Percentiles rank a stretch among this genome's conserved stretches.
Evolutionary conservation across 2,329 filamentous ascomycete species (phyloP).

Genomic region (Hypomyces rosellus): DNA sequence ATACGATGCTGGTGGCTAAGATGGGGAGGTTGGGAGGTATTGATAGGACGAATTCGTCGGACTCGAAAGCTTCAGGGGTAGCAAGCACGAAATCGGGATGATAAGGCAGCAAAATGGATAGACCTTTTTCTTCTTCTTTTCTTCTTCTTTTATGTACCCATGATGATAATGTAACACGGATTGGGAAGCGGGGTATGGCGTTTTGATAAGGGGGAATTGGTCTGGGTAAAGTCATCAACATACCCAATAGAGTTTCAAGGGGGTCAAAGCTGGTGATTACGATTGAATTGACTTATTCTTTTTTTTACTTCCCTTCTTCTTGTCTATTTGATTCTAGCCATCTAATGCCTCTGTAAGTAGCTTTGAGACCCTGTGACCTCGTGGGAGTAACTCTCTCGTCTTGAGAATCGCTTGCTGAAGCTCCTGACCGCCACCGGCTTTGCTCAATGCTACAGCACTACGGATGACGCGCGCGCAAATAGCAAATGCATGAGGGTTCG

Average conservation of each 20-base stretch:
- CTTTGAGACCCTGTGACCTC: slow-evolving; percentile 19
- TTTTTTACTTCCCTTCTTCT: not conserved
- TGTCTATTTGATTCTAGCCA: not conserved
- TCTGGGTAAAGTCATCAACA: not conserved
- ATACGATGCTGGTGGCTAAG: slow-evolving; percentile 50
- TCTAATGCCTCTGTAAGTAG: slow-evolving; percentile 18
- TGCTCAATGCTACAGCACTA: slow-evolving; percentile 29
- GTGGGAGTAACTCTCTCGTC: slow-evolving; percentile 6
- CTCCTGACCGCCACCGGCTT: slow-evolving; percentile 2
- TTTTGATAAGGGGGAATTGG: not conserved
- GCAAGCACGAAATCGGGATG: slow-evolving; percentile 4
- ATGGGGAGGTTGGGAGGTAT: slow-evolving; percentile 43
- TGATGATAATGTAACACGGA: not conserved
- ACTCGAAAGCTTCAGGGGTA: slow-evolving; percentile 13
- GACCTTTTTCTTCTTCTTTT: not conserved
- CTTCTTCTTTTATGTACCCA: not conserved
- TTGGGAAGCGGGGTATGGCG: not conserved
- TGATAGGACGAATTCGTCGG: slow-evolving; percentile 33
- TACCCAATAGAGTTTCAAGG: not conserved
- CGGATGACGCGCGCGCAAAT: slow-evolving; percentile 46
- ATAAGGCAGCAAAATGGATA: not conserved
- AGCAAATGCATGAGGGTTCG: slow-evolving; percentile 61
- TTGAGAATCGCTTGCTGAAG: slow-evolving; percentile 12
- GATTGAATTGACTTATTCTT: not conserved
- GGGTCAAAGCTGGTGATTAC: no score